These are phyloP conservation scores for Trichoderma virens DNA, from an alignment of 495 filamentous ascomycete genomes.

Conservation along the genomic window DNA sequence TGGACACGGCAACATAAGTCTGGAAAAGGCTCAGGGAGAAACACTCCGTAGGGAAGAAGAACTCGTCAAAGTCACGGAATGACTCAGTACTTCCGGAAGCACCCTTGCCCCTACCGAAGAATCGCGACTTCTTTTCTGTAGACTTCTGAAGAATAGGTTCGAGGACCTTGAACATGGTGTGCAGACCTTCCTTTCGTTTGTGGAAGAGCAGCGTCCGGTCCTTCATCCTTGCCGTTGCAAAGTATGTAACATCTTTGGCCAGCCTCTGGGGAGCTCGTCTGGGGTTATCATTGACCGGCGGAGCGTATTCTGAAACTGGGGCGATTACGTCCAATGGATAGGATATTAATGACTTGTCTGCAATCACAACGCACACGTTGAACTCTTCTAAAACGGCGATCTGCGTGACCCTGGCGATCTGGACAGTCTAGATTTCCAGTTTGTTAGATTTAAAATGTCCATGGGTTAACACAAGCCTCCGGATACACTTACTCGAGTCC, in stretches of 20 bases:
- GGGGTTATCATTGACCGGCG: constrained; percentile 53
- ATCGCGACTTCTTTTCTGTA: constrained; percentile 62
- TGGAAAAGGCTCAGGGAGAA: constrained; percentile 95
- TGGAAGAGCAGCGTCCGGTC: constrained; percentile 90
- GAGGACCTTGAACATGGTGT: constrained; percentile 91
- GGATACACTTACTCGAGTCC: constrained; percentile 59
- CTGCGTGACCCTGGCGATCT: constrained; percentile 72
- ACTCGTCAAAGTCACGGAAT: constrained; percentile 96
- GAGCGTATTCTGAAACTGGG: constrained; percentile 56
- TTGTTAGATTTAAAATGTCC: not conserved
- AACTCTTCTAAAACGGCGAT: constrained; percentile 94
- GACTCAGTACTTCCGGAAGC: constrained; percentile 75
- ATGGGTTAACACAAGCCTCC: constrained; percentile 1
- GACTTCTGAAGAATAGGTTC: constrained; percentile 91
- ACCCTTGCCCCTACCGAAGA: constrained; percentile 47
- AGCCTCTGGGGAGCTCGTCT: constrained; percentile 84
- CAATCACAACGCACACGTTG: constrained; percentile 79
- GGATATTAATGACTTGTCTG: constrained; percentile 85
- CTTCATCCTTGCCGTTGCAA: constrained; percentile 92
- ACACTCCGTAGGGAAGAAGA: constrained; percentile 96
- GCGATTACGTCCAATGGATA: constrained; percentile 90
- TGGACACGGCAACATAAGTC: constrained; percentile 81
- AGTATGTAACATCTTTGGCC: constrained; percentile 91
- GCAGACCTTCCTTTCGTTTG: constrained; percentile 87
- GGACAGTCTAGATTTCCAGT: constrained; percentile 52